Conservation (phyloP, 1,284 basidiomycete genomes). For the Heterobasidion annosum region DNA sequence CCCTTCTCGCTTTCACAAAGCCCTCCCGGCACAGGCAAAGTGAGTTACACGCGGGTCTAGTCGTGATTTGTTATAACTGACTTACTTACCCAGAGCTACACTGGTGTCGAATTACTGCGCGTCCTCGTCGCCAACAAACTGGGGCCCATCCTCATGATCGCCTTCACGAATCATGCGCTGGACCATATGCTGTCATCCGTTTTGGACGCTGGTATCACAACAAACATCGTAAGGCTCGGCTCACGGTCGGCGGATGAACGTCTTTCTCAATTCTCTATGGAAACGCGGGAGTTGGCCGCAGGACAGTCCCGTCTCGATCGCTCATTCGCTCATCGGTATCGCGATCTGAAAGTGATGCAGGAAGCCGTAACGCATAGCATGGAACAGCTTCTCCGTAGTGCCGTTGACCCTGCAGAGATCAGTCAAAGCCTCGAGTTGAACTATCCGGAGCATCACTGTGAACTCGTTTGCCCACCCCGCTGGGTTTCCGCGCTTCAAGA, state of each 20-base stretch:
- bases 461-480: conserved; percentile 11
- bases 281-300: conserved; percentile 9
- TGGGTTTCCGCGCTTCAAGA: conserved; percentile 13
- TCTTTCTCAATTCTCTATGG: conserved; percentile 11
- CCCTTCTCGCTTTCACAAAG: background rate
- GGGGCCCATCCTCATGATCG: conserved; percentile 11
- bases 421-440: conserved; percentile 10
- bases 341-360: conserved; percentile 12
- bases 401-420: conserved; percentile 9
- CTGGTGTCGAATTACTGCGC: conserved; percentile 13
- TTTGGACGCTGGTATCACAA: conserved; percentile 10
- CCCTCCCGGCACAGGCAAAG: conserved; percentile 14
- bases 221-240: conserved; percentile 8
- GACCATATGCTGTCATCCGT: conserved; percentile 12
- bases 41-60: background rate
- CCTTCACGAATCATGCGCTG: conserved; percentile 13
- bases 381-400: conserved; percentile 12
- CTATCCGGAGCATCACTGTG: conserved; percentile 11
- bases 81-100: conserved; percentile 9
- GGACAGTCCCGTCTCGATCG: conserved; percentile 8
- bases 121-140: conserved; percentile 12
- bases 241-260: conserved; percentile 7
- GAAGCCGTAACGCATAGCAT: conserved; percentile 12
- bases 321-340: conserved; percentile 8
- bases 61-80: too few species aligned